phyloP scores from a whole-genome alignment of 108 stramenopile species.

The Nitzschia sp. region DNA sequence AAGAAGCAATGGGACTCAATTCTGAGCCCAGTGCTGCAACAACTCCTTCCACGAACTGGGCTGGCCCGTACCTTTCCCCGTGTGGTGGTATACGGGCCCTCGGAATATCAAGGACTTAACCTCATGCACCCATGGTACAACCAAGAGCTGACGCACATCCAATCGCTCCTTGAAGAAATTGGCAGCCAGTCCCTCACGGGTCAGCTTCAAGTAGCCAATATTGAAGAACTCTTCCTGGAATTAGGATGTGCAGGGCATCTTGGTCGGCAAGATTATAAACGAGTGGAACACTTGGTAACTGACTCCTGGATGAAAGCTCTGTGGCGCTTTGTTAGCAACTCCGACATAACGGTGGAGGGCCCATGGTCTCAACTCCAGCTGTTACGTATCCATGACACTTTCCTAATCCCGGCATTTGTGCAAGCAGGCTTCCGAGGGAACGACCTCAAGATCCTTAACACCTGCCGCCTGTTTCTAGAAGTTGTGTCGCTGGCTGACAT shows the following conservation, averaged over 20 bases:
- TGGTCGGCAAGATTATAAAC: background rate
- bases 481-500: constrained; percentile 4
- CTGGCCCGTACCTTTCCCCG: too few relatives aligned
- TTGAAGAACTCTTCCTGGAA: background rate
- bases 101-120: background rate
- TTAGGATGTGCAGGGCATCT: background rate
- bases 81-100: background rate
- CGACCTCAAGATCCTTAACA: constrained; percentile 1
- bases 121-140: constrained; percentile 1
- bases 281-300: background rate
- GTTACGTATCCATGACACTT: background rate
- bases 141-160: too few relatives aligned
- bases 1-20: too few relatives aligned
- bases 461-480: background rate
- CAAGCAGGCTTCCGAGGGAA: background rate
- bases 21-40: background rate
- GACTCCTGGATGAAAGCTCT: background rate
- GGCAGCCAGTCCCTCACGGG: background rate
- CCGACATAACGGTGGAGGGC: background rate
- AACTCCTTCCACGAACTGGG: background rate
- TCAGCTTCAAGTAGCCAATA: background rate
- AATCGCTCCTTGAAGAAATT: background rate
- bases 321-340: background rate
- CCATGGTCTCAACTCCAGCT: background rate
- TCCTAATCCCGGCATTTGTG: background rate